A percentile compares a stretch with the other conserved stretches of the same genome.
Conservation (phyloP, 2,329 filamentous ascomycete species). For the Penicillium polonicum region DNA sequence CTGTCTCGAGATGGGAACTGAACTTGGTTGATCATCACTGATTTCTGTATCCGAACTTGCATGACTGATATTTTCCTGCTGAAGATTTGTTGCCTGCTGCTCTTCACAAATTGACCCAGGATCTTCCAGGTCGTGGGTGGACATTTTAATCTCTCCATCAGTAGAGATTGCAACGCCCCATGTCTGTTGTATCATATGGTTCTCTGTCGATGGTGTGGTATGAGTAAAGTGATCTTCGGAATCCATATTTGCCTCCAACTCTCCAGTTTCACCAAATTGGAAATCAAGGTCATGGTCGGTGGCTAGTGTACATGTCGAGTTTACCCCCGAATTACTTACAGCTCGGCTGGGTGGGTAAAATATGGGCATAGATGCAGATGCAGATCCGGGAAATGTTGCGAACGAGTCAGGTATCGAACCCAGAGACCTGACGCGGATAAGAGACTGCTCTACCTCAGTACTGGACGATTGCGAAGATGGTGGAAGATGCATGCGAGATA, state of each 20-base stretch:
- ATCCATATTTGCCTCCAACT: background rate
- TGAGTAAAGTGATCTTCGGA: background rate
- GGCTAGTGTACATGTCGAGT: background rate
- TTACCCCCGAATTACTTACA: background rate
- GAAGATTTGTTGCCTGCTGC: background rate
- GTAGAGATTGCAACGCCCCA: background rate
- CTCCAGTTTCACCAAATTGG: background rate
- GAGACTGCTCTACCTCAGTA: background rate
- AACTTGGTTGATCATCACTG: background rate
- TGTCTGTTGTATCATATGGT: background rate
- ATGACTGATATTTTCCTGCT: background rate
- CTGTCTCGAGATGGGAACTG: slow-evolving; percentile 1
- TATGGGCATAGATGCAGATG: too few relatives aligned
- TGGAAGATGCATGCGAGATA: slow-evolving; percentile 13
- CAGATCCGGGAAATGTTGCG: background rate
- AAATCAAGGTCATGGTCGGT: background rate
- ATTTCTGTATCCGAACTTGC: background rate
- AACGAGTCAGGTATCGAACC: background rate
- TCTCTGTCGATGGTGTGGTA: background rate
- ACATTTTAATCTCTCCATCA: background rate
- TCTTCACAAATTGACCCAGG: background rate
- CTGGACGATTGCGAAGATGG: background rate
- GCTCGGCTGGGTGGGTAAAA: background rate
- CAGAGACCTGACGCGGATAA: background rate
- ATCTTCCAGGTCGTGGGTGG: background rate